Evolutionary conservation across 1,139 yeast species (phyloP), one percentile per base, ranked within the genome.

Genomic region (Protomyces arabidopsidicola): DNA sequence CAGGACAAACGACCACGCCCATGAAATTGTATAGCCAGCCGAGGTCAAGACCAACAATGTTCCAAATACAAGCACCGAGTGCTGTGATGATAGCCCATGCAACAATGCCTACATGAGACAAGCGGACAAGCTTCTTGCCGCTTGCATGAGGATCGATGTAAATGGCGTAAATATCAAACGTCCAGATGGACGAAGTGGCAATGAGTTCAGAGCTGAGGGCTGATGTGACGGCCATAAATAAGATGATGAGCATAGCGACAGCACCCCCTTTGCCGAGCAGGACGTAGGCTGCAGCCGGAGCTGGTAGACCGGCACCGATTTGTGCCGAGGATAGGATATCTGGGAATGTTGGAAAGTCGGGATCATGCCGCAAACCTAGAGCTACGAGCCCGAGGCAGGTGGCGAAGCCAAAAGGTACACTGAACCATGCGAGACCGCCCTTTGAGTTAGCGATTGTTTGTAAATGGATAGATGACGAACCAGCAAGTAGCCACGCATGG

Each of bases 141-240:
- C 75, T 68, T 1, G 84, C 84, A 5, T 73, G 67, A 38, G 81
- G 81, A 45, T 77, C 77, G 60, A 78, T 68, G 69, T 81, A 81
- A 45, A 78, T 75, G 69, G 78, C 79, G 74, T 76, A 81, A 52
- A 80, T 72, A 69, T 81, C 84, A 67, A 79, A 79, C 0, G 83
- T 78, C 45, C 77, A 67, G 60, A 81, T 71, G 1, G 84, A 78
- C 0, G 83, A 78, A 5, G 79, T 75, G 5, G 83, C 82, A 66
- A 81, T 79, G 55, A 79, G 70, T 68, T 81, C 83, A 31, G 82
- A 80, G 2, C 82, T 77, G 67, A 78, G 76, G 1, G 84, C 79
- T 1, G 83, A 78, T 1, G 83, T 80, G 3, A 78, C 81, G 2
- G 83, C 78, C 71, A 81, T 74, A 74, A 80, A 81, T 3, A 81